phyloP scores from a whole-genome alignment of 768 basidiomycete genomes.

The Filobasidium wieringae region DNA sequence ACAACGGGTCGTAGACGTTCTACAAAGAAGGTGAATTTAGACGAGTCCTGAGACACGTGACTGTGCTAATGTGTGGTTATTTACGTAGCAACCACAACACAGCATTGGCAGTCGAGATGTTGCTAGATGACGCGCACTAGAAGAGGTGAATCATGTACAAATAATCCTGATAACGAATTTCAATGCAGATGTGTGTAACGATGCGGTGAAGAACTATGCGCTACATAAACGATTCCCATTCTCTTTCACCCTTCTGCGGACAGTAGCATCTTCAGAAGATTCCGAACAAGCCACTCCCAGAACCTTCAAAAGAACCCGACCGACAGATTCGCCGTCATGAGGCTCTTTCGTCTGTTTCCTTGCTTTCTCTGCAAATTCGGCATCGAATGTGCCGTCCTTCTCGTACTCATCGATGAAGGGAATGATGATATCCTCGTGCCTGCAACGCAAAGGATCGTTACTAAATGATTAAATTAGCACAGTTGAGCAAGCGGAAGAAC shows the following conservation, averaged over 20 bases:
- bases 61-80: slow-evolving; percentile 3
- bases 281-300: slow-evolving; percentile 17
- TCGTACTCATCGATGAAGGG: slow-evolving; percentile 27
- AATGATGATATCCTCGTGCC: slow-evolving; percentile 25
- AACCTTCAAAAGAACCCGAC: slow-evolving; percentile 19
- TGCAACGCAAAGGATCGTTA: not conserved
- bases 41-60: not conserved
- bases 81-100: slow-evolving; percentile 51
- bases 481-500: not conserved
- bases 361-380: slow-evolving; percentile 21
- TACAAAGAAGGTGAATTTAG: slow-evolving; percentile 65
- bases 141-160: too few species aligned
- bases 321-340: slow-evolving; percentile 22
- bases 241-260: too few species aligned
- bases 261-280: too few species aligned
- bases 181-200: too few species aligned
- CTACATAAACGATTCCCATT: too few species aligned
- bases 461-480: not conserved
- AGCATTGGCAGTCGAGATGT: slow-evolving; percentile 68
- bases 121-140: slow-evolving; percentile 43
- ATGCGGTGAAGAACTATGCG: too few species aligned
- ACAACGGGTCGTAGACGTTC: slow-evolving; percentile 58
- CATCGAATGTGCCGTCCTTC: slow-evolving; percentile 20
- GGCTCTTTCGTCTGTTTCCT: slow-evolving; percentile 14
- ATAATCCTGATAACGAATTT: too few species aligned